Conservation (phyloP, 2,329 filamentous ascomycete genomes). For the Stagonosporopsis cucurbitacearum region DNA sequence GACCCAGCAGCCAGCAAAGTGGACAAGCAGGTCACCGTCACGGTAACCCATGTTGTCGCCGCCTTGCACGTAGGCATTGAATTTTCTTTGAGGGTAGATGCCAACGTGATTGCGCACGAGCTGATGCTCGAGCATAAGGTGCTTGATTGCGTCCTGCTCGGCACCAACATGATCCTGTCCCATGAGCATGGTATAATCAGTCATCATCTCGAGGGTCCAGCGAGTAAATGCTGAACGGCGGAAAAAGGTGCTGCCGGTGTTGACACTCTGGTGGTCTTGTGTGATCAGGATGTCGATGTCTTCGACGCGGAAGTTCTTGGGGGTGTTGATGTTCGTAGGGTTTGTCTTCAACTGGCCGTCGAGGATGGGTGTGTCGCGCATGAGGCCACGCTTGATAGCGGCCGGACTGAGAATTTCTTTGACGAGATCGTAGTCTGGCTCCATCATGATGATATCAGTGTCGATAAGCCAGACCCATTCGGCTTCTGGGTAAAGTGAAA, state of each 20-base stretch:
- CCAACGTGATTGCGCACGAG: slow-evolving; percentile 48
- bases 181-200: slow-evolving; percentile 47
- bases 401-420: slow-evolving; percentile 43
- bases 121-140: slow-evolving; percentile 45
- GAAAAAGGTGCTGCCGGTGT: slow-evolving; percentile 51
- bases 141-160: slow-evolving; percentile 48
- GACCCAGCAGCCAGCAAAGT: slow-evolving; percentile 52
- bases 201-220: slow-evolving; percentile 50
- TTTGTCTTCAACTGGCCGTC: slow-evolving; percentile 36
- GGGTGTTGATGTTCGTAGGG: slow-evolving; percentile 37
- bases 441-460: slow-evolving; percentile 52
- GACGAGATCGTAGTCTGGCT: slow-evolving; percentile 42
- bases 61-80: slow-evolving; percentile 49
- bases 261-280: slow-evolving; percentile 51
- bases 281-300: slow-evolving; percentile 50
- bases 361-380: slow-evolving; percentile 38
- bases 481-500: slow-evolving; percentile 46
- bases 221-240: slow-evolving; percentile 48
- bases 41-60: slow-evolving; percentile 48
- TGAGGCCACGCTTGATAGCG: slow-evolving; percentile 37
- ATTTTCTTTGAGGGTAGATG: slow-evolving; percentile 46
- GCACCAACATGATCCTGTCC: slow-evolving; percentile 40
- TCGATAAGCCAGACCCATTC: slow-evolving; percentile 54
- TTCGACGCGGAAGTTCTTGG: slow-evolving; percentile 36
- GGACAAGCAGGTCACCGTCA: slow-evolving; percentile 50